Percentiles rank a stretch among this genome's conserved stretches.
phyloP scores from a whole-genome alignment of 257 asterid genomes.

The Parsonsia alboflavescens region DNA sequence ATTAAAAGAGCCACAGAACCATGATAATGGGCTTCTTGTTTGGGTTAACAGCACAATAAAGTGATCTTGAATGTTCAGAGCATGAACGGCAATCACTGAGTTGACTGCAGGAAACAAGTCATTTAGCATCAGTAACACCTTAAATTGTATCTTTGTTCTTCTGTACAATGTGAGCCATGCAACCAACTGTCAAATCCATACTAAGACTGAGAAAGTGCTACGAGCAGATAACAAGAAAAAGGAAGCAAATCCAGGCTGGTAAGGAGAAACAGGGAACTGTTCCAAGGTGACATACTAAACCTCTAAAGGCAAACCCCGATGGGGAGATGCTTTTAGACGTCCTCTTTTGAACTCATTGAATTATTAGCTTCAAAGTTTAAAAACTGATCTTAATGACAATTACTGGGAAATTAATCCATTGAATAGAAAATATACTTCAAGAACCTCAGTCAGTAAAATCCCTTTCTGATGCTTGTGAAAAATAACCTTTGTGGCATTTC shows the following conservation, averaged over 20 bases:
- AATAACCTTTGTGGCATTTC: neutral
- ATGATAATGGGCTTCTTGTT: neutral
- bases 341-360: neutral
- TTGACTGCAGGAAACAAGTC: neutral
- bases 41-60: neutral
- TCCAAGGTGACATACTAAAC: neutral
- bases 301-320: no score
- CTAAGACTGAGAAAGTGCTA: neutral
- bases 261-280: constrained; percentile 1
- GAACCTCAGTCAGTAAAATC: neutral
- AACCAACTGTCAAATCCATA: neutral
- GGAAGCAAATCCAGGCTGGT: neutral
- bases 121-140: neutral
- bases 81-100: neutral
- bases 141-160: neutral
- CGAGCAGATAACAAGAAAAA: neutral
- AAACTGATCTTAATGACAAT: neutral
- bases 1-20: neutral
- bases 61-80: neutral
- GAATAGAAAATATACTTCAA: neutral
- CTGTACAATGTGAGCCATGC: neutral
- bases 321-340: neutral
- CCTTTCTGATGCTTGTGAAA: neutral
- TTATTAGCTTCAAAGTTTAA: neutral
- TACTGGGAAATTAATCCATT: neutral